Evolutionary conservation across 2,329 filamentous ascomycete species (phyloP).

Genomic region (Fusarium lyarnte): DNA sequence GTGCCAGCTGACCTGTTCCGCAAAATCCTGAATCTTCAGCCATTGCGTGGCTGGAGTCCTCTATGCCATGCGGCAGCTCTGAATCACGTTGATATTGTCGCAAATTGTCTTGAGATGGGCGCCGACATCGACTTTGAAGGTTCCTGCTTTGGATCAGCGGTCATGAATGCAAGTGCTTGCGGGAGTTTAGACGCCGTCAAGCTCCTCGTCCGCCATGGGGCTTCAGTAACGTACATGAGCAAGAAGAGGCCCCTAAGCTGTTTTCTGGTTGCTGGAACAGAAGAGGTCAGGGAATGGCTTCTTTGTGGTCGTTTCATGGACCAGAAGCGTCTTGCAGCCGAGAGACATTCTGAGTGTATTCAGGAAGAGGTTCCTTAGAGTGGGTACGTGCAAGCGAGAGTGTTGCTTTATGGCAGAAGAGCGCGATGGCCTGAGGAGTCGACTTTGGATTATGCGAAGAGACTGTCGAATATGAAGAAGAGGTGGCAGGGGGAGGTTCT

Average conservation of each 20-base stretch:
- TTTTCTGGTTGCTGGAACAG: neutral
- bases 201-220: neutral
- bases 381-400: neutral
- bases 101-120: constrained; percentile 1
- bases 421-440: neutral
- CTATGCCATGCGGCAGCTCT: constrained; percentile 1
- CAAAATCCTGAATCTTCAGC: constrained; percentile 8
- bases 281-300: neutral
- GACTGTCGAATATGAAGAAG: neutral
- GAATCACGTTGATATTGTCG: neutral
- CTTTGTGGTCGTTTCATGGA: neutral
- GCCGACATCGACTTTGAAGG: constrained; percentile 11
- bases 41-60: constrained; percentile 16
- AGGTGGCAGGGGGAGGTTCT: neutral
- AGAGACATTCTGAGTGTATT: neutral
- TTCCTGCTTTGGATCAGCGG: constrained; percentile 1
- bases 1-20: neutral
- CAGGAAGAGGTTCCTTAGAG: neutral
- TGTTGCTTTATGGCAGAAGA: neutral
- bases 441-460: neutral
- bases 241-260: neutral
- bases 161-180: constrained; percentile 14
- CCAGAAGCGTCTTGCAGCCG: neutral
- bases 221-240: neutral
- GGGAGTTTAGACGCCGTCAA: constrained; percentile 5